These are phyloP conservation scores for Wilcoxina mikolae DNA, from an alignment of 495 filamentous ascomycete genomes.

Conservation along the genomic window DNA sequence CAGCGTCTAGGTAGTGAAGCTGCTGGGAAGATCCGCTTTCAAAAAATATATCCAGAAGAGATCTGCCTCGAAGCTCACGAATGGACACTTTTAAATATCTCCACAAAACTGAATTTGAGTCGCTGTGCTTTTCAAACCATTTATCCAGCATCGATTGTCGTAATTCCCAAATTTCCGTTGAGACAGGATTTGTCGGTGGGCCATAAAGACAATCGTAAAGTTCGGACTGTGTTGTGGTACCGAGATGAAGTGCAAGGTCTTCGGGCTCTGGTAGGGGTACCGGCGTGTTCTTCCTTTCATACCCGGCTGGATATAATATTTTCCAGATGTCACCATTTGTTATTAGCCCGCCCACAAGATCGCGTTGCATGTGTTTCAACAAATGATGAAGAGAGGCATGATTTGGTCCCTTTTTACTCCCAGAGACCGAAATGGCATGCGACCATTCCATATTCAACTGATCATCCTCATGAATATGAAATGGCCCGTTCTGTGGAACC, in stretches of 20 bases:
- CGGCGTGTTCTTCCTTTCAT: not conserved
- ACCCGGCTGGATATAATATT: not conserved
- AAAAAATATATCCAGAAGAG: too few species aligned
- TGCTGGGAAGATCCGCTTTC: too few species aligned
- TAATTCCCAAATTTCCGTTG: not conserved
- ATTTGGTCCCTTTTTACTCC: too few species aligned
- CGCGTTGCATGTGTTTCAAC: not conserved
- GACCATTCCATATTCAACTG: not conserved
- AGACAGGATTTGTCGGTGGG: not conserved
- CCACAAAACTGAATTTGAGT: too few species aligned
- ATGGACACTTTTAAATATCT: too few species aligned
- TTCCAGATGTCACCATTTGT: not conserved
- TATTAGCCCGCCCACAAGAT: not conserved
- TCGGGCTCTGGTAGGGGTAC: not conserved
- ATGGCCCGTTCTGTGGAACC: not conserved
- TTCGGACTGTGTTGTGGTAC: not conserved
- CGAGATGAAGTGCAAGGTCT: not conserved
- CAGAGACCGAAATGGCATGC: too few species aligned
- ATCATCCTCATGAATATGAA: not conserved
- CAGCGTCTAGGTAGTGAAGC: not conserved
- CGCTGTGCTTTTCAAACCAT: too few species aligned
- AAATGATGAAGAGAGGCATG: too few species aligned
- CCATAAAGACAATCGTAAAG: not conserved
- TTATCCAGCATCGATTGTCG: not conserved
- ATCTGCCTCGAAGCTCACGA: too few species aligned